Evolutionary conservation across 176 grass and related monocot species (phyloP).

Genomic region (Phoenix dactylifera): DNA sequence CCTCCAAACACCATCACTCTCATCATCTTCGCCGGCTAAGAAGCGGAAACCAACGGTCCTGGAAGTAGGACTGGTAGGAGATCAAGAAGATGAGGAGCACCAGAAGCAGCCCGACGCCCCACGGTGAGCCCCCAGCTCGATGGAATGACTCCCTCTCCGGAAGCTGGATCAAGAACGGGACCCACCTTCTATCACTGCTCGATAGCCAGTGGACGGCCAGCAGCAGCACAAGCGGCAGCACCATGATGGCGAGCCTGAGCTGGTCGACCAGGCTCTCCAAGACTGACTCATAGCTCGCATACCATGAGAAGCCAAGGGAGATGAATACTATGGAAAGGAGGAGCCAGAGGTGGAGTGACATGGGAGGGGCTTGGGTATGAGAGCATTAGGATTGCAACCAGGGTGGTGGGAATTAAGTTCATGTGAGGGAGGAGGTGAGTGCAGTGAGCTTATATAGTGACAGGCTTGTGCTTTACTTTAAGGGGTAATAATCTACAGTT

Average conservation of each 20-base stretch:
- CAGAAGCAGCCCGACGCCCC: conserved; percentile 18
- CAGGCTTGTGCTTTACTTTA: too few species aligned
- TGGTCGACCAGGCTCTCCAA: conserved; percentile 8
- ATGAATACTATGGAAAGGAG: conserved; percentile 12
- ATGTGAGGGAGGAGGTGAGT: too few species aligned
- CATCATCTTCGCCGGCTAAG: background rate
- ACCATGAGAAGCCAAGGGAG: conserved; percentile 19
- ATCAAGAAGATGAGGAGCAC: conserved; percentile 31
- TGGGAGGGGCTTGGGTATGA: background rate
- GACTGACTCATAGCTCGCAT: conserved; percentile 9
- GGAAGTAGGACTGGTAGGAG: conserved; percentile 31
- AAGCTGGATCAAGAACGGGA: conserved; percentile 14
- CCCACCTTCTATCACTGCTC: conserved; percentile 6
- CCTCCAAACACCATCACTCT: too few species aligned
- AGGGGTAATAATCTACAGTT: too few species aligned
- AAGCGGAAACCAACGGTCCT: conserved; percentile 24
- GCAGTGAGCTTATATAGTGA: too few species aligned
- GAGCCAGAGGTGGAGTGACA: conserved; percentile 16
- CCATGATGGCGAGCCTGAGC: conserved; percentile 14
- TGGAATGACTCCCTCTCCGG: conserved; percentile 21
- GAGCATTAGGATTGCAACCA: too few species aligned
- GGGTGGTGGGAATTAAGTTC: too few species aligned
- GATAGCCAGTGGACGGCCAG: conserved; percentile 27
- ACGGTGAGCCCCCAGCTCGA: conserved; percentile 15
- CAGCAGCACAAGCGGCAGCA: conserved; percentile 23